Base-by-base conservation (phyloP, 495 filamentous ascomycete genomes). In the Hyaloscypha finlandica region DNA sequence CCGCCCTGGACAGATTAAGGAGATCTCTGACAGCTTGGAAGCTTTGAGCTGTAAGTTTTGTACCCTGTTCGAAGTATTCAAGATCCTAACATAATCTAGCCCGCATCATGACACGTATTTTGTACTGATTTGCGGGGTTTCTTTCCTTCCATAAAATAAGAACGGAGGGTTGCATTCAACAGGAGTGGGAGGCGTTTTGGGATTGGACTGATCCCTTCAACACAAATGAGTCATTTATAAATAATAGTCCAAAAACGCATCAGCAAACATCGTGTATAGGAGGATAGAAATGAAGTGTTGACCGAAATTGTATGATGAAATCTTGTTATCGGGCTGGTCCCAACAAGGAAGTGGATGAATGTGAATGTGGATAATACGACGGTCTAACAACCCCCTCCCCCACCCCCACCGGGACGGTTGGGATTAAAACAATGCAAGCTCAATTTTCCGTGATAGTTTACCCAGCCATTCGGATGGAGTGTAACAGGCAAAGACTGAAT, bases 21-120 rank as follows among this genome's bases (percentile, higher is more conserved):
- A 91, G 63, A 82, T 99, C 45, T 92, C 88, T 67, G 88, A 92
- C 74, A 88, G 83, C 72, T 82, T 99, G 53, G 94, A 98, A 74
- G 84, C 81, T 63, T 81, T 97, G 69, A 86, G 82, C 76, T 93
- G 92, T 95, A 83, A 81, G 91, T 79, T 59, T 22, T 55, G 19
- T 22, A 5, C 11, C 16, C 19, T 35, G 33, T 39, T 16, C 8
- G n/a, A 11, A 19, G 19, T 57, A 45, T 31, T 56, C 53, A 73
- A 48, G 4, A 16, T 48, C 16, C 16, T 16, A 48, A 48, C 16
- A 19, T 22, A 25, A 16, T 62, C 42, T 69, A 92, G 89, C 90
- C 76, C 88, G 92, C 66, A 95, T 98, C 62, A 82, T 93, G 81
- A 96, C 93, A 32, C 86, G 94, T 61, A 84, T 98, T 58, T 78